phyloP scores from a whole-genome alignment of 768 basidiomycete species.

The Tricholoma sp. region DNA sequence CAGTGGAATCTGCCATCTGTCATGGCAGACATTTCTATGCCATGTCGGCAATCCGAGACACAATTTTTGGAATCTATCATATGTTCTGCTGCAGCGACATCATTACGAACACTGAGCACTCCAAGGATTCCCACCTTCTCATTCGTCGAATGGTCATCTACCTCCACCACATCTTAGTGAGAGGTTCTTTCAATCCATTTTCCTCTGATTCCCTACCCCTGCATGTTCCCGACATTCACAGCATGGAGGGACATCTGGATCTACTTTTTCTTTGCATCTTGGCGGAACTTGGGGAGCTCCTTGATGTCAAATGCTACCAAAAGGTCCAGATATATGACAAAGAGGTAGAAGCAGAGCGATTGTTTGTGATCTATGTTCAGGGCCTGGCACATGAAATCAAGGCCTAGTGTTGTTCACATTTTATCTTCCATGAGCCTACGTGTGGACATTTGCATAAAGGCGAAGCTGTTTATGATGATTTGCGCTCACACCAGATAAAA shows the following conservation, averaged over 20 bases:
- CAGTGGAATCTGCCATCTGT: conserved; percentile 3
- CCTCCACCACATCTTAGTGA: neutral
- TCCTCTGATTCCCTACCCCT: neutral
- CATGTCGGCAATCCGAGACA: conserved; percentile 1
- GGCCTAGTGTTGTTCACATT: neutral
- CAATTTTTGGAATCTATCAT: neutral
- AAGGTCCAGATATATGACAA: neutral
- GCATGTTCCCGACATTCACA: neutral
- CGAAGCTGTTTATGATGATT: no score
- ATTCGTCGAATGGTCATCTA: neutral
- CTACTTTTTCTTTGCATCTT: no score
- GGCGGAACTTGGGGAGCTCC: no score
- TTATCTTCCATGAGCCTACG: no score
- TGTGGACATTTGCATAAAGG: no score
- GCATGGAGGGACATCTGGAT: neutral
- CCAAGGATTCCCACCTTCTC: neutral
- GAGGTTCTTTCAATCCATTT: neutral
- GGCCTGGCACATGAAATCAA: neutral
- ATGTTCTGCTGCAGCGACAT: neutral
- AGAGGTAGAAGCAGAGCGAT: neutral
- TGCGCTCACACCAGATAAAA: no score
- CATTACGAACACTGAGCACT: neutral
- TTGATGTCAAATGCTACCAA: neutral
- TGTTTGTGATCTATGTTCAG: neutral
- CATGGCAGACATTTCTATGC: conserved; percentile 10